Evolutionary conservation across 371 early-diverging fungal species (phyloP), one percentile per base, ranked within the genome.

Genomic region (Basidiobolus meristosporus): DNA sequence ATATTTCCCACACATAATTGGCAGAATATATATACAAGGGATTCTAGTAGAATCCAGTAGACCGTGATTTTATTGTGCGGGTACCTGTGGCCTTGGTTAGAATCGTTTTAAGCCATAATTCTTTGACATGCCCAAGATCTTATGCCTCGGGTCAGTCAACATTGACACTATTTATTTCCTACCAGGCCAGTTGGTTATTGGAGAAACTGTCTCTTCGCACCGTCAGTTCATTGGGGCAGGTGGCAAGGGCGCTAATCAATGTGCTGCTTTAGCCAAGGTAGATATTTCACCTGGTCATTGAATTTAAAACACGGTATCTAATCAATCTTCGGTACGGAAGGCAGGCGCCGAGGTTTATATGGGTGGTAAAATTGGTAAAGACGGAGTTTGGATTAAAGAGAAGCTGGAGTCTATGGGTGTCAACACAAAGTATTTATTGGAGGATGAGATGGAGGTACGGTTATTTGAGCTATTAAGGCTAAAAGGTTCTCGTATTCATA

Each of bases 161-260:
- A 72, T 87, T 41, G 93, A 92, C 53, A 84, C 89, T 34, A 77
- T 82, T 30, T 90, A 78, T 49, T 55, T 53, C 11, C 84, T 90
- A 1, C 79, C 80, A 3, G 74, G 83, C 50, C 83, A 90, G 28
- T 82, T 77, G 9, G 41, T 51, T 31, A 65, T 77, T 0, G 90
- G 90, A 5, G 87, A 92, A 52, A 90, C 91, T 1, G 56, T 89
- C 20, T 57, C 74, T 0, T 70, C 84, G 1, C 59, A 56, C 9
- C 45, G 48, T 0, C 70, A 76, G 39, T 54, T 52, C 29, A 67
- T 70, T 30, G 65, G 72, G 33, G 81, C 88, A 1, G 93, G 90
- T 26, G 90, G 90, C 26, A 92, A 92, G 66, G n/a, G 90, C 3
- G 84, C 86, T 5, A 88, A 91, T 44, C 86, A 86, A 48, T 70